Conservation (phyloP, 495 filamentous ascomycete species). For the Podospora bellae-mahoneyi region DNA sequence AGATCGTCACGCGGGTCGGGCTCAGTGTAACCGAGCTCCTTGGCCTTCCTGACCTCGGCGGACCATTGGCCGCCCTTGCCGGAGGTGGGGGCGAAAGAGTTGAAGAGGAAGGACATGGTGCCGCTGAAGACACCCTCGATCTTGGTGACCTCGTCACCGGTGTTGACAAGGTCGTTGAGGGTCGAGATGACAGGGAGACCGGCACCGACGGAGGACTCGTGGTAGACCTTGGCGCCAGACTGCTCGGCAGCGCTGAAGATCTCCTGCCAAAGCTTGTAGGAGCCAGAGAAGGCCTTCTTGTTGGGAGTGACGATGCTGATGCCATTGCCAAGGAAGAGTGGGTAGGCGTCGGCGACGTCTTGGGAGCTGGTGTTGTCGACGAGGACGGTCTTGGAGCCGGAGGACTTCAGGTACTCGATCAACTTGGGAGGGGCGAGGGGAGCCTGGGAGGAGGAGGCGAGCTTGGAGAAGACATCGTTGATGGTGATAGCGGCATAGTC, state of each 20-base stretch:
- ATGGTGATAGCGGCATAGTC: conserved; percentile 58
- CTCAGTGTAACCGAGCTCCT: conserved; percentile 94
- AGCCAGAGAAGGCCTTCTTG: conserved; percentile 91
- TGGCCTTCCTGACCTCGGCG: conserved; percentile 81
- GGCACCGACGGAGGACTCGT: conserved; percentile 89
- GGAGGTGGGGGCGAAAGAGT: conserved; percentile 79
- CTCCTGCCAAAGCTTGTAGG: conserved; percentile 70
- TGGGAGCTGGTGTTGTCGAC: conserved; percentile 93
- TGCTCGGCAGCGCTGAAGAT: conserved; percentile 66
- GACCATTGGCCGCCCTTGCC: conserved; percentile 74
- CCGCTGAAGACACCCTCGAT: conserved; percentile 97
- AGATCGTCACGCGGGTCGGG: conserved; percentile 94
- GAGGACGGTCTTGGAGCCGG: conserved; percentile 70
- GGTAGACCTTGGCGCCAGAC: conserved; percentile 75
- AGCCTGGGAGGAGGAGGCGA: conserved; percentile 55
- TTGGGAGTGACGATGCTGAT: conserved; percentile 93
- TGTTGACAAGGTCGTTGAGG: conserved; percentile 81
- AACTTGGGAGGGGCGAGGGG: conserved; percentile 62
- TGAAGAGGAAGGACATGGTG: conserved; percentile 95
- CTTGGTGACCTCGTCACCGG: conserved; percentile 78
- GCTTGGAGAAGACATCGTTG: conserved; percentile 50
- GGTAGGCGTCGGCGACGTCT: conserved; percentile 73
- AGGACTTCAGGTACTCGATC: conserved; percentile 63
- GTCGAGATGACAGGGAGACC: conserved; percentile 90
- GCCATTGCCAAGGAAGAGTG: conserved; percentile 68